These are phyloP conservation scores for Starmerella gropengiesseri DNA, from an alignment of 805 yeast species.

Conservation along the genomic window DNA sequence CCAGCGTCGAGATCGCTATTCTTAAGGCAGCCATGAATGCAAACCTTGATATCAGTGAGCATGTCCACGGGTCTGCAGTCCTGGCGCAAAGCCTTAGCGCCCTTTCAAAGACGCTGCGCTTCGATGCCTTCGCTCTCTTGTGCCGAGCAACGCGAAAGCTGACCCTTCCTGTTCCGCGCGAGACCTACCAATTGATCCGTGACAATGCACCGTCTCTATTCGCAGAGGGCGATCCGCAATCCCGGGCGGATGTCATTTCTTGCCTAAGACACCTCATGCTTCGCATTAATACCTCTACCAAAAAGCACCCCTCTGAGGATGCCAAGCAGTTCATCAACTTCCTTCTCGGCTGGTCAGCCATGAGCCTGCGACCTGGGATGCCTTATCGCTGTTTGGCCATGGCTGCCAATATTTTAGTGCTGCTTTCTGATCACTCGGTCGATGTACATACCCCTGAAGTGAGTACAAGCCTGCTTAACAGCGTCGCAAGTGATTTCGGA, in stretches of 20 bases:
- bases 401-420: slow-evolving; percentile 39
- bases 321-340: slow-evolving; percentile 35
- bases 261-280: slow-evolving; percentile 49
- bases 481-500: slow-evolving; percentile 59
- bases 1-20: slow-evolving; percentile 13
- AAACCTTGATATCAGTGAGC: slow-evolving; percentile 14
- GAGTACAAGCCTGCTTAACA: slow-evolving; percentile 45
- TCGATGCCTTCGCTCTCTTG: slow-evolving; percentile 14
- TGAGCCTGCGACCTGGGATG: slow-evolving; percentile 42
- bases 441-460: slow-evolving; percentile 35
- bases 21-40: slow-evolving; percentile 18
- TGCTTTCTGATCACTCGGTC: slow-evolving; percentile 44
- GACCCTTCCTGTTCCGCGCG: slow-evolving; percentile 43
- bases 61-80: slow-evolving; percentile 6
- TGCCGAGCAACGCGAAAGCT: slow-evolving; percentile 47
- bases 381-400: slow-evolving; percentile 45
- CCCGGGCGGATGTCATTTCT: slow-evolving; percentile 55
- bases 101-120: neutral
- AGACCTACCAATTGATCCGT: slow-evolving; percentile 37
- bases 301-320: slow-evolving; percentile 13
- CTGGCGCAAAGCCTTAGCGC: slow-evolving; percentile 4
- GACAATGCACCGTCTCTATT: slow-evolving; percentile 41
- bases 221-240: slow-evolving; percentile 56
- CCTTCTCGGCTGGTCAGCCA: slow-evolving; percentile 32
- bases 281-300: slow-evolving; percentile 33